Base-by-base conservation (phyloP, 2,329 filamentous ascomycete genomes). In the Colletotrichum tropicale region DNA sequence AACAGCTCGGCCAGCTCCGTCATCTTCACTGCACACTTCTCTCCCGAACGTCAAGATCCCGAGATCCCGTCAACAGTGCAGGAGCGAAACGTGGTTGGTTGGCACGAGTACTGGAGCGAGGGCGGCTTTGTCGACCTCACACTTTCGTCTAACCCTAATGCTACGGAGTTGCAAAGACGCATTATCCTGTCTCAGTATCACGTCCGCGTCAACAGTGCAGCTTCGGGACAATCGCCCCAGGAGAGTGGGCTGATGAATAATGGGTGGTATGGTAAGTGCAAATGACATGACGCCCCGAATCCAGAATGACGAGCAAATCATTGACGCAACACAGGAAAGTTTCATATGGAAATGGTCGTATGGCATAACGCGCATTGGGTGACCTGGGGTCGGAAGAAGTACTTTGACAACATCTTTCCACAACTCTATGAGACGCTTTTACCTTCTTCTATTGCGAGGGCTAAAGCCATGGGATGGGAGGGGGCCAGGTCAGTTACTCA, bases 261-360 rank as follows among this genome's bases (percentile, higher is more conserved):
- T 48, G 86, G 86, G 3, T 88, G 87, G 86, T 87, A 87, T 56
- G 86, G 85, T 77, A 78, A 52, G 80, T 76, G 5, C 8, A 4
- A 15, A 18, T 32, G 5, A 18, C 13, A 3, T 2, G 0, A 2
- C 5, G 5, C 0, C 3, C 9, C n/a, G 38, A 6, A 10, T 43
- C 16, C 38, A 10, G 0, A 10, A 48, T 48, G 5, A n/a, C 0
- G 38, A 48, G 38, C n/a, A 6, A 9, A 48, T 12, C 9, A n/a
- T n/a, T 48, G 38, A 48, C 38, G 1, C 0, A 12, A 48, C 2
- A 0, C 5, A 71, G 85, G 85, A 30, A 84, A 83, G 74, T 80
- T 87, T 52, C 86, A 87, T 55, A 84, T 87, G 81, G 86, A 87
- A 74, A 87, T 87, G 85, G 81, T 85, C 1, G 76, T 86, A 1